Percentiles rank a stretch among this genome's conserved stretches.
Evolutionary conservation across 345 rosid species (phyloP).

Genomic region (Moricandia arvensis): DNA sequence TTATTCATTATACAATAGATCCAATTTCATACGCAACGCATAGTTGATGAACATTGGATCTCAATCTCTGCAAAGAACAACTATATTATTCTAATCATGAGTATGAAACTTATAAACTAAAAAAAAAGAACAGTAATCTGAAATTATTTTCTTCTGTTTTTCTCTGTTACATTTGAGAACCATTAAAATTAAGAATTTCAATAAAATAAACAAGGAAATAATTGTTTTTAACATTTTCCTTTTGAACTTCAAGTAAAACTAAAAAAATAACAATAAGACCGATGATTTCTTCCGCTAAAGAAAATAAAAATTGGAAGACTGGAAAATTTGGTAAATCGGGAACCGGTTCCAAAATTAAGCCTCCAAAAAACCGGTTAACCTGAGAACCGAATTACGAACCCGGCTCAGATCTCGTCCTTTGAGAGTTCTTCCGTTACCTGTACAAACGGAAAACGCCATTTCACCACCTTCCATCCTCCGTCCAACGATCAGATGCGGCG

Average conservation of each 20-base stretch:
- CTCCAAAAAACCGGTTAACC: slow-evolving; percentile 88
- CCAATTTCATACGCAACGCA: neutral
- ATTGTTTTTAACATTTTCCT: slow-evolving; percentile 26
- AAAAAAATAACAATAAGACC: neutral
- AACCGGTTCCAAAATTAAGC: slow-evolving; percentile 35
- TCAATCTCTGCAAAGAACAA: neutral
- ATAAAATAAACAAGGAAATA: slow-evolving; percentile 12
- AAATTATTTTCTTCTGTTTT: neutral
- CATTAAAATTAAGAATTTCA: slow-evolving; percentile 17
- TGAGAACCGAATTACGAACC: slow-evolving; percentile 78
- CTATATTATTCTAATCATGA: neutral
- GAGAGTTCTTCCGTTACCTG: slow-evolving; percentile 81
- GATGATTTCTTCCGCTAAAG: slow-evolving; percentile 18
- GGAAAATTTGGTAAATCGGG: neutral
- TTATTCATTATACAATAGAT: neutral
- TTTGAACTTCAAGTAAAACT: slow-evolving; percentile 23
- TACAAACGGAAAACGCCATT: slow-evolving; percentile 71
- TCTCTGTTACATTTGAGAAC: slow-evolving; percentile 8
- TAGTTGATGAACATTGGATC: neutral
- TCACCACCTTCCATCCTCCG: slow-evolving; percentile 53
- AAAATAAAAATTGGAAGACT: neutral
- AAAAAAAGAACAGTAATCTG: neutral
- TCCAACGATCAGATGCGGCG: slow-evolving; percentile 43
- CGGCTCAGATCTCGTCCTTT: slow-evolving; percentile 79
- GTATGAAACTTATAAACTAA: neutral